Base-by-base conservation (phyloP, 2,329 filamentous ascomycete species). In the Sporothrix curviconia region DNA sequence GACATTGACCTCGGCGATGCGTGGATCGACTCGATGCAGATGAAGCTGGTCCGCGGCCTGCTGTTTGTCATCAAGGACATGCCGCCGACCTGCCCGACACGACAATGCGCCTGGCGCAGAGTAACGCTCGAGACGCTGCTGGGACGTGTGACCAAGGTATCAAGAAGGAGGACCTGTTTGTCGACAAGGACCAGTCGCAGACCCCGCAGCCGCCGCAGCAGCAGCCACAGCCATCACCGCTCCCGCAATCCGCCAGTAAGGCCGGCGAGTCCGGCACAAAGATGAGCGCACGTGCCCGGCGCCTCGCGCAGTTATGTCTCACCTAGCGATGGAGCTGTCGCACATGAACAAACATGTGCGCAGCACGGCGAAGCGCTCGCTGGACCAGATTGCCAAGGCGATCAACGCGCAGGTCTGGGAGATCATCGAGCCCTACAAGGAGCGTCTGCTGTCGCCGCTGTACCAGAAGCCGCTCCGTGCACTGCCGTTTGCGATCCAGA, bases 51-150 rank as follows among this genome's bases (percentile, higher is more conserved):
- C 59, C 85, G 90, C 53, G 90, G 92, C n/a, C 77, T 99, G 56
- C 86, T 96, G 73, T 96, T 95, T 71, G 92, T 99, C 62, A 90
- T 99, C 75, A 99, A 99, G 73, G 94, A 99, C 68, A 96, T 96
- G 81, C 94, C 95, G 0, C 83, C 56, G 94, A 99, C 69, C 79
- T 99, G 1, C 92, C 95, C 1, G 91, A 95, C 57, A 92, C 87
- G 67, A 96, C 94, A 2, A 82, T 94, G 36, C 79, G 86, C 34
- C 85, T 90, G 59, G 92, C 94, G 0, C 89, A 95, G 70, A 81
- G 85, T 19, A n/a, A 95, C 92, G 0, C 77, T 99, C 22, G 86
- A 92, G 65, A 80, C 89, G 42, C 82, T 97, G 30, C 78, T 96
- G 34, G 79, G 81, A 58, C 84, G 86, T 58, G 92, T 92, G 68